Evolutionary conservation across 1,284 basidiomycete genomes (phyloP).

Genomic region (Erythrobasidium hasegawianum): DNA sequence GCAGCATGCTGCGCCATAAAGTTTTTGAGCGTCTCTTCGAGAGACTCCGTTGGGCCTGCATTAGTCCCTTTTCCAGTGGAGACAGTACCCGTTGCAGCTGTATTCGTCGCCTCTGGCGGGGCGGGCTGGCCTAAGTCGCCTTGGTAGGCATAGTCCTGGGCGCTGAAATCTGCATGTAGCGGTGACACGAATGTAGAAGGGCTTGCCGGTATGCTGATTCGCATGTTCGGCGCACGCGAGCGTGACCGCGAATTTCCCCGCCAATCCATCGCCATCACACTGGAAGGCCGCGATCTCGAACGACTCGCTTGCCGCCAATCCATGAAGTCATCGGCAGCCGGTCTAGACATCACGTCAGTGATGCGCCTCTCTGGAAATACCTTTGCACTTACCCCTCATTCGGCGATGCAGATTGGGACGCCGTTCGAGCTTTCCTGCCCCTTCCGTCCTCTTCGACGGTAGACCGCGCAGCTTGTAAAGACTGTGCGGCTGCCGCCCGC

Average conservation of each 20-base stretch:
- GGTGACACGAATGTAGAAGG: not conserved
- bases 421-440: constrained; percentile 60
- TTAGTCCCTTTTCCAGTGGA: not conserved
- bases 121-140: not conserved
- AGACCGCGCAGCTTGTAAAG: constrained; percentile 13
- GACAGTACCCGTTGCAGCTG: not conserved
- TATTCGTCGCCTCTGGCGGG: not conserved
- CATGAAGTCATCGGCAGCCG: constrained; percentile 58
- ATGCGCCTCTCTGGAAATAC: constrained; percentile 10
- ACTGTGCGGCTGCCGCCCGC: not conserved
- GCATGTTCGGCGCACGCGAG: constrained; percentile 43
- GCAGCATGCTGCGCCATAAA: constrained; percentile 8
- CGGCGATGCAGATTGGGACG: constrained; percentile 46
- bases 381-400: constrained; percentile 62
- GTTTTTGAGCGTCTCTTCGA: constrained; percentile 26
- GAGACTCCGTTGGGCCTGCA: not conserved
- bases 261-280: constrained; percentile 52
- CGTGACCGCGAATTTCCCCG: constrained; percentile 52
- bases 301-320: constrained; percentile 91
- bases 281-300: constrained; percentile 80
- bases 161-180: not conserved
- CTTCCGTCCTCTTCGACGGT: constrained; percentile 45
- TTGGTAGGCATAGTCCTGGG: not conserved
- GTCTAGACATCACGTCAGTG: constrained; percentile 12
- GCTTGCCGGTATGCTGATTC: constrained; percentile 23